A percentile compares a stretch with the other conserved stretches of the same genome.
phyloP scores from a whole-genome alignment of 2,329 filamentous ascomycete genomes.

The Trichophyton mentagrophytes region DNA sequence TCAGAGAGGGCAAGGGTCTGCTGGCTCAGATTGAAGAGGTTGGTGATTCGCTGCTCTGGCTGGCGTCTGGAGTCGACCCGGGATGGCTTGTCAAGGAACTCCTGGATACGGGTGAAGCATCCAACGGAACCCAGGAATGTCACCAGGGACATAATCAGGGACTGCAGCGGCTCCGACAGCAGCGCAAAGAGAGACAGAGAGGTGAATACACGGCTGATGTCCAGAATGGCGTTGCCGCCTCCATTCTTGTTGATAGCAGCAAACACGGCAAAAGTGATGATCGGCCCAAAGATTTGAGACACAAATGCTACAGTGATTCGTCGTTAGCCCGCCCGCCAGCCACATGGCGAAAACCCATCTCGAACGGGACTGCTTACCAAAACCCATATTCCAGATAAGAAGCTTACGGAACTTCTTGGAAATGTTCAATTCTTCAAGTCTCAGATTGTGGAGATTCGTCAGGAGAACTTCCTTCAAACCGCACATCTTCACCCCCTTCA shows the following conservation, averaged over 20 bases:
- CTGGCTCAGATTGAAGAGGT: constrained; percentile 8
- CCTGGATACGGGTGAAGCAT: constrained; percentile 36
- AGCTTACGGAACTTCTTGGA: constrained; percentile 32
- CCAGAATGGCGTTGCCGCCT: constrained; percentile 22
- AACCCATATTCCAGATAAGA: constrained; percentile 30
- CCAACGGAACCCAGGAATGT: constrained; percentile 34
- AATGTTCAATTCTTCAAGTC: constrained; percentile 30
- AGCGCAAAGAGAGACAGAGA: constrained; percentile 37
- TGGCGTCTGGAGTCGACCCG: constrained; percentile 19
- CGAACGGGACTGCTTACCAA: constrained; percentile 18
- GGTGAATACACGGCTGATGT: constrained; percentile 34
- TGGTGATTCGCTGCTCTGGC: constrained; percentile 2
- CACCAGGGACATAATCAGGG: constrained; percentile 35
- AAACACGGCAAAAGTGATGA: constrained; percentile 36
- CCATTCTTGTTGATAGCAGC: constrained; percentile 28
- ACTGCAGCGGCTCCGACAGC: constrained; percentile 34
- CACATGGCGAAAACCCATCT: constrained; percentile 11
- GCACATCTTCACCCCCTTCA: constrained; percentile 41
- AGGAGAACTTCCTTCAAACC: constrained; percentile 34
- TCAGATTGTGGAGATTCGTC: constrained; percentile 27
- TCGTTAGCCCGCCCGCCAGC: constrained; percentile 9
- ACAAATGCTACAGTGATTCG: constrained; percentile 22
- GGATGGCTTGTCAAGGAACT: constrained; percentile 29
- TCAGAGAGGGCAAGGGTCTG: constrained; percentile 7
- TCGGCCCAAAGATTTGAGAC: constrained; percentile 32